Evolutionary conservation across 2,329 filamentous ascomycete genomes (phyloP).

Genomic region (Trichophyton simii): DNA sequence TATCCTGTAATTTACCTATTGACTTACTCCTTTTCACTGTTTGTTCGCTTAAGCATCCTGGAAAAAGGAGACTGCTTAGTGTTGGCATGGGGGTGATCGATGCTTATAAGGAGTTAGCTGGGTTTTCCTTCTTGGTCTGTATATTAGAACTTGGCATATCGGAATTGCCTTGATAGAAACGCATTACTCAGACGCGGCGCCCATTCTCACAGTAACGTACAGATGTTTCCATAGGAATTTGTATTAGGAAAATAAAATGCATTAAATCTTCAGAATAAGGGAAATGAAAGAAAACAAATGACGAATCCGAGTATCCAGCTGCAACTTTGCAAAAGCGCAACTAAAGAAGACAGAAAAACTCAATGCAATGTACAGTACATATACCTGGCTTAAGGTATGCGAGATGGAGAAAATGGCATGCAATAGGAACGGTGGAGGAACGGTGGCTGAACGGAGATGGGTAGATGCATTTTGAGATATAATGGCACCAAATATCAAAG

Average conservation of each 20-base stretch:
- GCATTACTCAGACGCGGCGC: neutral
- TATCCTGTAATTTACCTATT: neutral
- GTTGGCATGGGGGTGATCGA: neutral
- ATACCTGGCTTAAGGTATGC: neutral
- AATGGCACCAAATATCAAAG: neutral
- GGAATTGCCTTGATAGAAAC: neutral
- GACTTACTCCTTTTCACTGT: neutral
- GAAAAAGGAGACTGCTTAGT: neutral
- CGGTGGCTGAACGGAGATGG: no score
- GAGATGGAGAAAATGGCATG: neutral
- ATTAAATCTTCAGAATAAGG: neutral
- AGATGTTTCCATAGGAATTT: neutral
- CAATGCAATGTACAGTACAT: neutral
- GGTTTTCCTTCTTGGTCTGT: neutral
- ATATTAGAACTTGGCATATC: neutral
- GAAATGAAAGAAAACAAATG: neutral
- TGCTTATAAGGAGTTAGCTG: conserved; percentile 5
- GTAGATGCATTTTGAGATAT: neutral
- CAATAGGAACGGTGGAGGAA: neutral
- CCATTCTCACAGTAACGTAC: neutral
- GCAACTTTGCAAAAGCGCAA: neutral
- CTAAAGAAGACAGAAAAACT: neutral
- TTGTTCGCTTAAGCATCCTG: neutral
- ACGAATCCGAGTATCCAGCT: neutral
- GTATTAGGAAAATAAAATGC: neutral